Conservation (phyloP, 768 basidiomycete species). For the Symmetrospora coprosmae region DNA sequence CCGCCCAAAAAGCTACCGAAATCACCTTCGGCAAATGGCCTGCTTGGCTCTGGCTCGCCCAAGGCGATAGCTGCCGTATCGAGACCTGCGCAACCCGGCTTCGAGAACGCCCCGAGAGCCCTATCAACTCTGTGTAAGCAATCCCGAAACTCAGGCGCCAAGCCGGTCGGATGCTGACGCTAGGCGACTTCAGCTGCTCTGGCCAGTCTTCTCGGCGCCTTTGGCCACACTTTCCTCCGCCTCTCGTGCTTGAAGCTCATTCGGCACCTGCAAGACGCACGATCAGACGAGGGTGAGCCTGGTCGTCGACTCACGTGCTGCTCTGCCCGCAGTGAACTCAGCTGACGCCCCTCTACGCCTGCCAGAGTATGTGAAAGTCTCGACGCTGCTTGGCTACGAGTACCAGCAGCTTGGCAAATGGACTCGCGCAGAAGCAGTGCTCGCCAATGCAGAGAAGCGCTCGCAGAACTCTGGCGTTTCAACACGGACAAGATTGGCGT, state of each 20-base stretch:
- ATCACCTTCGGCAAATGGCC: no score
- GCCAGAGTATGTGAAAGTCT: slow-evolving; percentile 51
- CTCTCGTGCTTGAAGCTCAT: slow-evolving; percentile 55
- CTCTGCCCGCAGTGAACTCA: no score
- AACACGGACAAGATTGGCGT: slow-evolving; percentile 42
- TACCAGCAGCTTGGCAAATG: slow-evolving; percentile 63
- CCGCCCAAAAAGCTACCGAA: no score
- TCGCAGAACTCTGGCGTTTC: slow-evolving; percentile 35
- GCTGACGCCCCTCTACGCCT: slow-evolving; percentile 38
- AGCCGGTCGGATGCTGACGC: not conserved
- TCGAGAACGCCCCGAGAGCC: no score
- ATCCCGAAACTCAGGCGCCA: no score
- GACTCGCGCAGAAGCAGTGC: slow-evolving; percentile 53
- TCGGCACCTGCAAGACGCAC: slow-evolving; percentile 48
- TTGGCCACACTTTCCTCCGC: slow-evolving; percentile 53
- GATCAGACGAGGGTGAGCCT: not conserved
- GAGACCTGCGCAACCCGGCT: no score
- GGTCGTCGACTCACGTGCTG: no score
- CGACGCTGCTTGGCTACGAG: slow-evolving; percentile 61
- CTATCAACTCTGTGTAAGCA: no score
- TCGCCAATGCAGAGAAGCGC: slow-evolving; percentile 46
- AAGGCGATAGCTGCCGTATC: no score
- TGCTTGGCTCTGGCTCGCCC: no score
- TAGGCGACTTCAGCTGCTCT: slow-evolving; percentile 30
- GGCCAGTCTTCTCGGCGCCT: slow-evolving; percentile 50